These are phyloP conservation scores for Nakataea oryzae DNA, from an alignment of 2,329 filamentous ascomycete species.

Conservation along the genomic window DNA sequence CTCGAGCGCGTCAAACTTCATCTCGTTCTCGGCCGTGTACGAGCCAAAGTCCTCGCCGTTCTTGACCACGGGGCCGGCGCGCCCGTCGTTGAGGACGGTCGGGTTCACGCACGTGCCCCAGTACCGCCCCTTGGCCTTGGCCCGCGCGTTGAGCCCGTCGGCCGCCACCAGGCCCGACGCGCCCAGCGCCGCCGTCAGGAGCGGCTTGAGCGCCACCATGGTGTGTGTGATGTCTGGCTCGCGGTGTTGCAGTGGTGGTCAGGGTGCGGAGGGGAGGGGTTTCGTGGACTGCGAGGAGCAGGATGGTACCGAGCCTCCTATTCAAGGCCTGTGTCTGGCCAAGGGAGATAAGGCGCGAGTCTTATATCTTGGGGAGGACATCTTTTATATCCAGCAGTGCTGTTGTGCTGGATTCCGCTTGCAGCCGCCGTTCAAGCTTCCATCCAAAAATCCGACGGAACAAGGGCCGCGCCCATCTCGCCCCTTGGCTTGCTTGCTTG, in stretches of 20 bases:
- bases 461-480: not conserved
- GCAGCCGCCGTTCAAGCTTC: not conserved
- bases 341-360: not conserved
- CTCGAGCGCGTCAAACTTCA: conserved; percentile 45
- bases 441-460: not conserved
- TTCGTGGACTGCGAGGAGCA: not conserved
- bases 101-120: conserved; percentile 56
- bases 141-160: conserved; percentile 6
- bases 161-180: not conserved
- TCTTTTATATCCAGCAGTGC: not conserved
- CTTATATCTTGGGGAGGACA: not conserved
- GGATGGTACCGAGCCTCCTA: not conserved
- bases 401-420: not conserved
- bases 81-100: conserved; percentile 34
- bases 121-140: conserved; percentile 25
- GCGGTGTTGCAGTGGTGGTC: no score
- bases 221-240: no score
- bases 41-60: conserved; percentile 44
- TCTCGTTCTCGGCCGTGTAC: conserved; percentile 45
- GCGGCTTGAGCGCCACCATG: not conserved
- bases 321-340: no score
- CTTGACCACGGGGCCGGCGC: conserved; percentile 34
- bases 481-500: not conserved
- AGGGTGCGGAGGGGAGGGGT: no score
- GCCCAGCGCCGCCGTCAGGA: not conserved